Evolutionary conservation across 176 grass and related monocot species (phyloP).

Genomic region (Triticum dicoccoides): DNA sequence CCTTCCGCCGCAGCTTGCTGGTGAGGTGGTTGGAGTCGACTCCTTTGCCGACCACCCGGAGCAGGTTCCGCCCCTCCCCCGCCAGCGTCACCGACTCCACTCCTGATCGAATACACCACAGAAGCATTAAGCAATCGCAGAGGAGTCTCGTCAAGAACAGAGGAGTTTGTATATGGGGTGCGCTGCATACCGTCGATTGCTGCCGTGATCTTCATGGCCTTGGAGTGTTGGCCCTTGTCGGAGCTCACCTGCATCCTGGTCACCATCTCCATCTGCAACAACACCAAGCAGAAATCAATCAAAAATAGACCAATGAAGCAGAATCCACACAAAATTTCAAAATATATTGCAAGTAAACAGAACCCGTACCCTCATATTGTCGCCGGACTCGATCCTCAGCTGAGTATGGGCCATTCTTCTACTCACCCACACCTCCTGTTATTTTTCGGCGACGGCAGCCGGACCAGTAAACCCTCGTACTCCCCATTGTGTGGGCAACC

Average conservation of each 20-base stretch:
- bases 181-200: conserved; percentile 1
- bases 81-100: conserved; percentile 50
- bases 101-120: not conserved
- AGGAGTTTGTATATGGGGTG: not conserved
- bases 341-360: not conserved
- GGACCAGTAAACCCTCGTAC: too few relatives aligned
- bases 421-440: too few relatives aligned
- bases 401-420: not conserved
- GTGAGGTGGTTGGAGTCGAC: conserved; percentile 49
- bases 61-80: conserved; percentile 29
- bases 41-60: conserved; percentile 37
- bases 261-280: conserved; percentile 32
- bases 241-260: conserved; percentile 25
- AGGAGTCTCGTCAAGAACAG: too few relatives aligned
- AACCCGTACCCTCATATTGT: conserved; percentile 11
- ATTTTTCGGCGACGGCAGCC: too few relatives aligned
- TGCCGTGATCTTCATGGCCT: conserved; percentile 41
- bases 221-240: conserved; percentile 27
- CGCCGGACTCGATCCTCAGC: not conserved
- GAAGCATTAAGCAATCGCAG: not conserved
- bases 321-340: not conserved
- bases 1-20: conserved; percentile 32
- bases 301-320: too few relatives aligned
- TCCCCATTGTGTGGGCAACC: too few relatives aligned
- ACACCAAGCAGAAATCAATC: not conserved